Evolutionary conservation across 805 yeast species (phyloP).

Genomic region (fission yeast (Schizosaccharomyces pombe)): DNA sequence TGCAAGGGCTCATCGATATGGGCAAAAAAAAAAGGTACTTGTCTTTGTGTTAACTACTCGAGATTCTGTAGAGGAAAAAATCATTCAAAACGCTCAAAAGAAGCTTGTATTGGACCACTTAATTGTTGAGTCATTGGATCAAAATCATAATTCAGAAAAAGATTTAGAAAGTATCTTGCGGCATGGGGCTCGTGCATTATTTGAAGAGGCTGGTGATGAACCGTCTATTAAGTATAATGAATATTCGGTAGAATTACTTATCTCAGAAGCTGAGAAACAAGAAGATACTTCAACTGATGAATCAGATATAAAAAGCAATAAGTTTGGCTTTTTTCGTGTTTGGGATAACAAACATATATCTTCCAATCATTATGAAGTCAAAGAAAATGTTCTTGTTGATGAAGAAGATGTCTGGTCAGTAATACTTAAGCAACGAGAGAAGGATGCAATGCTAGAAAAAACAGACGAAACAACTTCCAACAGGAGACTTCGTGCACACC

Average conservation of each 20-base stretch:
- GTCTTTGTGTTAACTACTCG: slow-evolving; percentile 23
- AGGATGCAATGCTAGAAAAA: neutral
- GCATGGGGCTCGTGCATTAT: slow-evolving; percentile 39
- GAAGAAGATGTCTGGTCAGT: neutral
- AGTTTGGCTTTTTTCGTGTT: neutral
- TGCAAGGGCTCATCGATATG: slow-evolving; percentile 83
- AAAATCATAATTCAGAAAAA: slow-evolving; percentile 56
- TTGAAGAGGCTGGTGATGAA: slow-evolving; percentile 24
- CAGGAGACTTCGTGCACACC: neutral
- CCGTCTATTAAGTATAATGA: slow-evolving; percentile 35
- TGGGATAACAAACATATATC: neutral
- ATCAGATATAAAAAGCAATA: neutral
- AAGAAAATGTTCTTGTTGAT: neutral
- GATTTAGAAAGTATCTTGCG: slow-evolving; percentile 13
- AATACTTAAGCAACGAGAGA: neutral
- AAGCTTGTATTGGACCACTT: slow-evolving; percentile 79
- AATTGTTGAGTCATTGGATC: slow-evolving; percentile 63
- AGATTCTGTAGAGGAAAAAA: slow-evolving; percentile 48
- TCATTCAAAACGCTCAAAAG: slow-evolving; percentile 64
- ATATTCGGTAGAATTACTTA: slow-evolving; percentile 27
- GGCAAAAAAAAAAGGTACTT: slow-evolving; percentile 63
- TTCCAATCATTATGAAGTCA: neutral
- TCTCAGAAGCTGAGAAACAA: neutral
- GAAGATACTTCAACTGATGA: neutral
- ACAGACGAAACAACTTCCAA: neutral